Conservation (phyloP, 352 stramenopile genomes). For the Poterioochromonas sp. region DNA sequence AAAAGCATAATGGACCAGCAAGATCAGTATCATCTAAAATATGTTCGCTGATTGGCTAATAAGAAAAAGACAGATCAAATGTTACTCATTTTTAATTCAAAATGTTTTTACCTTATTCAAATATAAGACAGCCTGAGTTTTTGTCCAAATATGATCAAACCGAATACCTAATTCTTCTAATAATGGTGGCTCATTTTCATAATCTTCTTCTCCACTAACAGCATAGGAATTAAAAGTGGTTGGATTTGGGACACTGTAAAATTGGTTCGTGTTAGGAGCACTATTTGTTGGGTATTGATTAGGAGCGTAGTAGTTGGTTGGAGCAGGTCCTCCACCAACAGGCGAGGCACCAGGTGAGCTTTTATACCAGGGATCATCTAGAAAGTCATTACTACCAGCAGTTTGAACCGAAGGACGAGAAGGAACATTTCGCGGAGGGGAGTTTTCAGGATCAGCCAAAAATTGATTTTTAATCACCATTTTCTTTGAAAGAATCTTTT, state of each 20-base stretch:
- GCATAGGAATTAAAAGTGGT: neutral
- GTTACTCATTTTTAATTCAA: slow-evolving; percentile 38
- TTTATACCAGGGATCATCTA: neutral
- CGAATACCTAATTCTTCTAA: slow-evolving; percentile 94
- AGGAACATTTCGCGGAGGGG: neutral
- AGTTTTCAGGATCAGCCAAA: neutral
- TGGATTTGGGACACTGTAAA: neutral
- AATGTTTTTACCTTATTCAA: slow-evolving; percentile 55
- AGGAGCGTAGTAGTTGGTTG: neutral
- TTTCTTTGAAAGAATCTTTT: no score
- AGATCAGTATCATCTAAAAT: slow-evolving; percentile 80
- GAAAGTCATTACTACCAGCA: neutral
- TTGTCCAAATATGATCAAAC: slow-evolving; percentile 90
- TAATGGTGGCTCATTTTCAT: slow-evolving; percentile 88
- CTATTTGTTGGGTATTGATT: neutral
- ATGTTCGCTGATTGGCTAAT: slow-evolving; percentile 58
- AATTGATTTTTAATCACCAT: slow-evolving; percentile 16
- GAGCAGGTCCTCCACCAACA: neutral
- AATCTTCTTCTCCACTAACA: slow-evolving; percentile 60
- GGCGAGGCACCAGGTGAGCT: neutral
- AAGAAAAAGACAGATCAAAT: slow-evolving; percentile 35
- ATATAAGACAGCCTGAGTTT: slow-evolving; percentile 85
- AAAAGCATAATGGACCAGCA: slow-evolving; percentile 85
- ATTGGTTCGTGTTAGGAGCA: neutral
- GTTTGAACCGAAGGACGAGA: neutral